Conservation (phyloP, 2,329 filamentous ascomycete genomes). For the Zelopaecilomyces penicillatus region DNA sequence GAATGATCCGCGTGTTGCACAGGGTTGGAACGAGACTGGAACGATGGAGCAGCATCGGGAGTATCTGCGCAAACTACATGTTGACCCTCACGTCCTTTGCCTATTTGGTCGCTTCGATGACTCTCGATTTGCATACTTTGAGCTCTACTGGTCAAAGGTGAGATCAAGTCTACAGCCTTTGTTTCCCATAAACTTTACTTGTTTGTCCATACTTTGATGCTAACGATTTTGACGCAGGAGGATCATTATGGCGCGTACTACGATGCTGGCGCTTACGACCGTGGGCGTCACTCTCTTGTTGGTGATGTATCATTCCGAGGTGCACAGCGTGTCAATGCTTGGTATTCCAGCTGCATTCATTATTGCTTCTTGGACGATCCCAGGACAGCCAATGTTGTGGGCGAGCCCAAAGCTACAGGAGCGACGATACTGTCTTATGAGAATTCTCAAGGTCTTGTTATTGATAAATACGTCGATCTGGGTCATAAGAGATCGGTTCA, state of each 20-base stretch:
- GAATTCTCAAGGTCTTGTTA: slow-evolving; percentile 19
- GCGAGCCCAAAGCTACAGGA: slow-evolving; percentile 16
- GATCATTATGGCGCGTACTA: slow-evolving; percentile 53
- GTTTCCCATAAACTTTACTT: too few relatives aligned
- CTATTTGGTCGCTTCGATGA: slow-evolving; percentile 62
- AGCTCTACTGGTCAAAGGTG: slow-evolving; percentile 60
- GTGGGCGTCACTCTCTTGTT: slow-evolving; percentile 52
- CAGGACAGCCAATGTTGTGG: slow-evolving; percentile 43
- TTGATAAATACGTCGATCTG: slow-evolving; percentile 29
- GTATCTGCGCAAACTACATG: slow-evolving; percentile 57
- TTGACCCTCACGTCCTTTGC: slow-evolving; percentile 60
- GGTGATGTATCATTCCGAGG: slow-evolving; percentile 47
- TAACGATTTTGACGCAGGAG: slow-evolving; percentile 23
- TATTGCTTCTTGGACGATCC: slow-evolving; percentile 53
- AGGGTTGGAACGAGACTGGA: slow-evolving; percentile 70
- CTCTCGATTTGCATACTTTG: slow-evolving; percentile 64
- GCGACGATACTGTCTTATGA: slow-evolving; percentile 19
- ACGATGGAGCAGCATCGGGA: slow-evolving; percentile 62
- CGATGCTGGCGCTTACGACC: slow-evolving; percentile 46
- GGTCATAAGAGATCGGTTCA: slow-evolving; percentile 30
- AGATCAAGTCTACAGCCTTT: too few relatives aligned
- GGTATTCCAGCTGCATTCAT: slow-evolving; percentile 50
- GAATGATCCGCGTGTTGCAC: slow-evolving; percentile 68
- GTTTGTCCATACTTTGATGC: too few relatives aligned
- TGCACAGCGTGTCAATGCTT: slow-evolving; percentile 46